Evolutionary conservation across 1,284 basidiomycete genomes (phyloP), one percentile per base, ranked within the genome.

Genomic region (Xerocomus minutiporus): DNA sequence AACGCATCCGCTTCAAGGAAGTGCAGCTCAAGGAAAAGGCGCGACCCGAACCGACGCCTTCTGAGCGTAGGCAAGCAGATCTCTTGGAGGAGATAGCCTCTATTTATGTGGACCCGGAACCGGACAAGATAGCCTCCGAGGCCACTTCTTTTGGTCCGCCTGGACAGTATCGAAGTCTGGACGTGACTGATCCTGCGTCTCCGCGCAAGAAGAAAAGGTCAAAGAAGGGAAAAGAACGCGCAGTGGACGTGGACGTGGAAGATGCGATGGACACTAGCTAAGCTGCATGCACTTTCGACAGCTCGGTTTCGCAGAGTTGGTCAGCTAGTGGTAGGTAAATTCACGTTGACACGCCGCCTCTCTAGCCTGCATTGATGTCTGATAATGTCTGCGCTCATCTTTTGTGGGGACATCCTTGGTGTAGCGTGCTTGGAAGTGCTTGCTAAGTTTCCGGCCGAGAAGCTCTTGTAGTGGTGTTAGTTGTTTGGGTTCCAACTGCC

Each of bases 1-100:
- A 80, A 55, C 79, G 86, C 11, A 78, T 88, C 46, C 75, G 73
- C 13, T 88, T 89, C 71, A 69, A 58, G 50, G 67, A 69, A 42
- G 67, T 70, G 7, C 56, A 63, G 15, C 62, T 70, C 52, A 62
- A 55, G 46, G 53, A 57, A 17, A 70, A 67, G 55, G 36, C 36
- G 31, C 52, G 23, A 12, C 31, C 54, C 0, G 61, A 46, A n/a
- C 45, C 52, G 13, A 34, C 39, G 26, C 15, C 56, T 9, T 15
- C 51, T 13, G 56, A 55, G 23, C 46, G 42, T 17, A 44, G 15
- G n/a, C 38, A 51, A 11, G 42, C 51, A 9, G 56, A 54, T n/a
- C 55, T 64, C 41, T 28, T 47, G 1, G 56, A 57, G 29, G 64
- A 64, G 25, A 55, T 63, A 6, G 59, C 52, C 7, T 46, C 61